Base-by-base conservation (phyloP, 352 stramenopile genomes). In the Globisporangium okanoganense region DNA sequence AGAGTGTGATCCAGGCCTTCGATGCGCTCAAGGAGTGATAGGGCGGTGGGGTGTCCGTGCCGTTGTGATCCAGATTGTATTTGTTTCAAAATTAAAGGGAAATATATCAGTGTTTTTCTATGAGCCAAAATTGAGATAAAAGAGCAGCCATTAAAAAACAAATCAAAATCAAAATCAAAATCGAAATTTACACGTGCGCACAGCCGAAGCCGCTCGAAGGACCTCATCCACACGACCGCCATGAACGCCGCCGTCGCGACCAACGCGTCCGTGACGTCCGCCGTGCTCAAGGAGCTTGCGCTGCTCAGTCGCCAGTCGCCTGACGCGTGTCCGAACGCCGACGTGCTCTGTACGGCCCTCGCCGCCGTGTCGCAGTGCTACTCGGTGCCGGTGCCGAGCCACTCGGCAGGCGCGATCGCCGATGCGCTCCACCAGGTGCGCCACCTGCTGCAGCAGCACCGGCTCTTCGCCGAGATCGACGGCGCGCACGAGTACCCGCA, bases 1-100 rank as follows among this genome's bases (percentile, higher is more conserved):
- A 83, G 47, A 73, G 96, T 18, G 88, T 99, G 13, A 96, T 99
- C 62, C 66, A 92, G 61, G 87, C 82, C 1, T 95, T 90, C 60
- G 75, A 94, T 29, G 66, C 66, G 13, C 33, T 82, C 50, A 76
- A 79, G 44, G 72, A 70, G 5, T 61, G 35, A 52, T n/a, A n/a
- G n/a, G 31, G 7, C n/a, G 8, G 38, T 22, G 38, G 6, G 38
- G 14, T 44, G 38, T 44, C 16, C 3, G 8, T 40, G 35, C 35
- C n/a, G n/a, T n/a, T n/a, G n/a, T n/a, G n/a, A 40, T 40, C 6
- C 29, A 33, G 29, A 33, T 33, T 33, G 29, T 33, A 6, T 33
- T 6, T 33, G 6, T 33, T 33, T 33, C 29, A 33, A 33, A 33
- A 33, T 7, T 6, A 33, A 33, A n/a, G 29, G 29, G 6, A 6